Evolutionary conservation across 108 stramenopile genomes (phyloP).

Genomic region (Phaeodactylum tricornutum): DNA sequence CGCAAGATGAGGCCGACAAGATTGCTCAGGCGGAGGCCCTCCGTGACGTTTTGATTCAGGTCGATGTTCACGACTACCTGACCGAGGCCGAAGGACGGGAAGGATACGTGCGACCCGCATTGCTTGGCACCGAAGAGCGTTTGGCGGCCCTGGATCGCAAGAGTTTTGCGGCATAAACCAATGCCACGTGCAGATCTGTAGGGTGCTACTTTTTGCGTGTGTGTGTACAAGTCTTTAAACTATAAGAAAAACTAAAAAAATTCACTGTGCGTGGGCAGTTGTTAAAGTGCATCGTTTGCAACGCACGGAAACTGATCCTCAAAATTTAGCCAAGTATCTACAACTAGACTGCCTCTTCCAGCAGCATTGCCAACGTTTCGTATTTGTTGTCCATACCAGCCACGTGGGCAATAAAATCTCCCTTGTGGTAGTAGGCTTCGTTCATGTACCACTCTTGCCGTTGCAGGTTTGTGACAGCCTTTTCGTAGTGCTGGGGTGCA

Average conservation of each 20-base stretch:
- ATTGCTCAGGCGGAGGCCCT: constrained; percentile 92
- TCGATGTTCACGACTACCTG: constrained; percentile 78
- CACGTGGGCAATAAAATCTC: constrained; percentile 22
- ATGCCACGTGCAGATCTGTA: no score
- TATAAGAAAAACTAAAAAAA: no score
- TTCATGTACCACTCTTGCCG: constrained; percentile 15
- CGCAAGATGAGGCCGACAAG: constrained; percentile 78
- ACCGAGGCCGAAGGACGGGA: constrained; percentile 62
- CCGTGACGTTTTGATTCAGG: constrained; percentile 94
- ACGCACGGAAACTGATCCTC: no score
- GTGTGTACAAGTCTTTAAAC: no score
- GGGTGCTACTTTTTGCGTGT: no score
- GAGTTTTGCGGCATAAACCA: constrained; percentile 35
- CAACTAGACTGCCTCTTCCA: constrained; percentile 5
- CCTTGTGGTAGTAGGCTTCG: constrained; percentile 17
- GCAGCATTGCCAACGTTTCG: neutral
- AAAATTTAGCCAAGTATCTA: no score
- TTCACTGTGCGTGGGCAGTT: no score
- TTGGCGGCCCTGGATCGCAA: constrained; percentile 67
- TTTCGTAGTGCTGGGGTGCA: neutral
- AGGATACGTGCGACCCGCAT: constrained; percentile 74
- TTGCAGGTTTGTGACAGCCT: neutral
- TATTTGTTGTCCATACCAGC: constrained; percentile 17
- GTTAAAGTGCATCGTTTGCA: no score
- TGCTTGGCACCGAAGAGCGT: constrained; percentile 75